Base-by-base conservation (phyloP, 495 filamentous ascomycete genomes). In the Cercophora scortea region DNA sequence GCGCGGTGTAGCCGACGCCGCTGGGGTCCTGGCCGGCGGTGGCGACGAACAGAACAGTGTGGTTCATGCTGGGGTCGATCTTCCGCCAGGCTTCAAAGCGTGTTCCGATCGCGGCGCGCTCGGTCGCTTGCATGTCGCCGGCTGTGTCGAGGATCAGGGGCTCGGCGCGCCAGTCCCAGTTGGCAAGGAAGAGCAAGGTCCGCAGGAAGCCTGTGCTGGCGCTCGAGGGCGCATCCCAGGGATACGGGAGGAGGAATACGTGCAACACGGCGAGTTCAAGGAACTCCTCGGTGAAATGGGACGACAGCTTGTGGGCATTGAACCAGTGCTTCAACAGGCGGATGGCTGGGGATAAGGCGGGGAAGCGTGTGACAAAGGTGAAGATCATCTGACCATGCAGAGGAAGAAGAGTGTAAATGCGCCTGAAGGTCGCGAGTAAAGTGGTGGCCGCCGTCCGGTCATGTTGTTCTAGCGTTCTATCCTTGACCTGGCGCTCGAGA, bases 271-370 rank as follows among this genome's bases (percentile, higher is more conserved):
- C 65, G 35, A 97, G 78, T 67, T 98, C 93, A 50, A 95, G 78
- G 32, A 96, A 65, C 61, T 92, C 89, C 17, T 89, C 83, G 32
- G 74, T 75, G 61, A 97, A 72, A 57, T 96, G 87, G 32, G 72
- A 74, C 0, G 79, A 76, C 17, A 98, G 81, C 41, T 93, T 82
- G 58, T 98, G 93, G 1, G 78, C 77, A 56, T 80, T 79, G 61
- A 96, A 93, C 93, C 93, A 98, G 57, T 81, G 75, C 68, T 97
- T 97, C 36, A 88, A 71, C 6, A 96, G 76, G n/a, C 92, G 86
- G 50, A 96, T 86, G 4, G 89, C 87, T 1, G 88, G 81, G 13
- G 90, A 93, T 38, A 98, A 68, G 6, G 87, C 72, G 2, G 90
- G 88, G 56, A 89, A 87, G 19, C 89, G 81, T 6, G 88, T 95